Base-by-base conservation (phyloP, 139 green algal genomes). In the Choricystis sp. region DNA sequence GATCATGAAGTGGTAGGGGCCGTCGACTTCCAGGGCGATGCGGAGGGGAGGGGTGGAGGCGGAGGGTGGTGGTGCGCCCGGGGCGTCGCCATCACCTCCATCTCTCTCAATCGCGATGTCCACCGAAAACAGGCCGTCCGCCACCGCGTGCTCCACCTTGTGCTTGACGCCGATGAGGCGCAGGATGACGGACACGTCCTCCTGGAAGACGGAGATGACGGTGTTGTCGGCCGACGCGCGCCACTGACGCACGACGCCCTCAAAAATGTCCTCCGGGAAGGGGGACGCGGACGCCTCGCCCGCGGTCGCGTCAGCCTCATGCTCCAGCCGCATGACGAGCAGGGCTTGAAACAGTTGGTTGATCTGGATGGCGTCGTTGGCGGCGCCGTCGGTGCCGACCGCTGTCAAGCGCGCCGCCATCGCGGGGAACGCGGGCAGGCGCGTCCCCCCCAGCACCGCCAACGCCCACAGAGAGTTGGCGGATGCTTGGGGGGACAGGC, bases 11-110 rank as follows among this genome's bases (percentile, higher is more conserved):
- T 83, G 77, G 58, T 66, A 82, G 19, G 77, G 77, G 29, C 77
- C 74, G 56, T 82, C 74, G 27, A 82, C 74, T 58, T 83, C 77
- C 14, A 83, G 63, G 3, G 74, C 75, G 19, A 83, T 60, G 58
- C 56, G 64, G 27, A 28, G 30, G 48, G 49, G 48, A 57, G 66
- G 3, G 22, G 29, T n/a, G n/a, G 29, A 19, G 55, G 28, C 21
- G 31, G 20, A 29, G 57, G 29, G 63, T 0, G 29, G 55, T 1
- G 23, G 28, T 28, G 49, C 31, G 28, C 30, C 29, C 40, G 40
- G 40, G 40, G 9, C 16, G 9, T 9, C 16, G n/a, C n/a, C n/a
- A n/a, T n/a, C n/a, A n/a, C n/a, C n/a, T n/a, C n/a, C 70, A 5
- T 40, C 63, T 3, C 25, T 31, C 5, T 72, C 2, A 4, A 82